These are phyloP conservation scores for Podospora appendiculata DNA, from an alignment of 495 filamentous ascomycete genomes.

Conservation along the genomic window DNA sequence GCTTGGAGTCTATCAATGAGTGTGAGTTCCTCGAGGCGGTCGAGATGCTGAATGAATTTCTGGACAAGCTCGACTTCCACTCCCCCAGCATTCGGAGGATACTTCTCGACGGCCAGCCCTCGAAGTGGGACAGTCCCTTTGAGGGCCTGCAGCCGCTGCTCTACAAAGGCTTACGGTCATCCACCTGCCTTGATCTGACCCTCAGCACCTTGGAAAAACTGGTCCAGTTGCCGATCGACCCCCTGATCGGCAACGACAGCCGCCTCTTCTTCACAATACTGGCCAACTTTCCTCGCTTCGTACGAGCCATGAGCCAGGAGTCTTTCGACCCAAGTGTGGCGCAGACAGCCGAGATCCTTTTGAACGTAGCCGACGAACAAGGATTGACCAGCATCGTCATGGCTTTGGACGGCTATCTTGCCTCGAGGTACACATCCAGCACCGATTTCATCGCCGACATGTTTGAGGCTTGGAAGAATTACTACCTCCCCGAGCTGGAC, in stretches of 20 bases:
- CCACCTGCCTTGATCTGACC: conserved; percentile 65
- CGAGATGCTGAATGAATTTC: conserved; percentile 81
- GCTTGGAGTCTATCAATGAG: conserved; percentile 91
- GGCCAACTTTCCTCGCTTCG: conserved; percentile 84
- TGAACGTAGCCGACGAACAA: conserved; percentile 64
- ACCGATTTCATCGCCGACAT: conserved; percentile 73
- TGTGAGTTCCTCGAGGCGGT: conserved; percentile 87
- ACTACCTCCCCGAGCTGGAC: conserved; percentile 78
- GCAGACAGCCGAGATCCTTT: conserved; percentile 59
- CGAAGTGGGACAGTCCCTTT: conserved; percentile 83
- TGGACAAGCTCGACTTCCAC: conserved; percentile 75
- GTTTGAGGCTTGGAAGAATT: conserved; percentile 65
- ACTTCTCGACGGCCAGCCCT: conserved; percentile 69
- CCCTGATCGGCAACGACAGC: conserved; percentile 72
- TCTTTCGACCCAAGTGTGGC: conserved; percentile 45
- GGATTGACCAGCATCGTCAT: conserved; percentile 47
- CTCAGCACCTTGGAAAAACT: conserved; percentile 72
- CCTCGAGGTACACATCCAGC: conserved; percentile 57
- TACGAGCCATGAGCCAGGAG: conserved; percentile 67
- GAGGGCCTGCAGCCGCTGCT: conserved; percentile 79
- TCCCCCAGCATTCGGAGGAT: conserved; percentile 58
- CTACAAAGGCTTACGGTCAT: conserved; percentile 90
- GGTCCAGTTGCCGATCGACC: conserved; percentile 68
- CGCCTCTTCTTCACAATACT: conserved; percentile 77
- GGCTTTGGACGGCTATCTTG: conserved; percentile 63